phyloP scores from a whole-genome alignment of 768 basidiomycete species.

The Leccinum broughii region DNA sequence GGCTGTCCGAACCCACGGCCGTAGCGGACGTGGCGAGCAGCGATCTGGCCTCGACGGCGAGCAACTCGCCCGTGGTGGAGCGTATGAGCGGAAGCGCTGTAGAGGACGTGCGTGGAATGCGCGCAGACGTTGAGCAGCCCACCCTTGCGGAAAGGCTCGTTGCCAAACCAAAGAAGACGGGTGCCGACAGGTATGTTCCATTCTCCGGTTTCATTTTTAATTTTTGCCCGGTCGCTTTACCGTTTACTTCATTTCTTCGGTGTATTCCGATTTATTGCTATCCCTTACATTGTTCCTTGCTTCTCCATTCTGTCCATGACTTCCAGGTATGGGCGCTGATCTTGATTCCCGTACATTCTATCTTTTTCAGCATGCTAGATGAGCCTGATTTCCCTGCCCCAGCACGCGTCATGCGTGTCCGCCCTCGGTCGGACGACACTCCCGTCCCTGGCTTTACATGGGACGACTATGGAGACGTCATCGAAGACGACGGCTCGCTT shows the following conservation, averaged over 20 bases:
- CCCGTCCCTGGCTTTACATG: constrained; percentile 70
- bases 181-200: constrained; percentile 64
- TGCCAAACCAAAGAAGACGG: constrained; percentile 66
- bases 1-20: constrained; percentile 14
- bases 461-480: constrained; percentile 75
- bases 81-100: constrained; percentile 29
- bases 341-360: neutral
- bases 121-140: constrained; percentile 28
- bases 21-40: constrained; percentile 43
- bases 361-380: constrained; percentile 56
- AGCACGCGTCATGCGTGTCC: constrained; percentile 71
- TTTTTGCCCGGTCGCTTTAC: neutral
- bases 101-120: constrained; percentile 33
- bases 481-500: constrained; percentile 34
- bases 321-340: constrained; percentile 6
- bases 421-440: constrained; percentile 53
- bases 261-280: neutral
- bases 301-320: neutral
- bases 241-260: neutral
- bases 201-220: neutral
- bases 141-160: constrained; percentile 64
- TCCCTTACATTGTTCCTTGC: neutral
- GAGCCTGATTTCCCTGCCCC: constrained; percentile 52
- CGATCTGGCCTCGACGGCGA: constrained; percentile 56
- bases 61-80: constrained; percentile 39